Conservation (phyloP, 768 basidiomycete species). For the Lactifluus pinguis region DNA sequence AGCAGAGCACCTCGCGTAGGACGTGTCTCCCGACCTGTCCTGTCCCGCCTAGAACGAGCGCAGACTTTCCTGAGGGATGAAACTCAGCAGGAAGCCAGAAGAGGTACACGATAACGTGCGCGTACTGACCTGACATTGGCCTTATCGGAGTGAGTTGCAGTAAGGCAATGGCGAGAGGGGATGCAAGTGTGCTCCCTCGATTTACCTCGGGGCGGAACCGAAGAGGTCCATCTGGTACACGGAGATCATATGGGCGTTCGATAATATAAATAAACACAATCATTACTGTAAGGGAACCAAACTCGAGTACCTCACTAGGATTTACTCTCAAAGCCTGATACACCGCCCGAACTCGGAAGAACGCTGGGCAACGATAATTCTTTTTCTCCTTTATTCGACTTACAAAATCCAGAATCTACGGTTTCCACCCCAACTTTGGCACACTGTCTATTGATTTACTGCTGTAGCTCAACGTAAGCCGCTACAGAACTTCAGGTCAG, state of each 20-base stretch:
- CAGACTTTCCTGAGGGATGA: conserved; percentile 27
- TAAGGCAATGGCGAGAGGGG: not conserved
- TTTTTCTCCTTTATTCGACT: not conserved
- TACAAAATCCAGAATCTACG: not conserved
- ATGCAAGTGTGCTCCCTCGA: too few relatives aligned
- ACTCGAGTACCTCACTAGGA: too few relatives aligned
- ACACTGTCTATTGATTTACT: conserved; percentile 23
- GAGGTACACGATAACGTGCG: not conserved
- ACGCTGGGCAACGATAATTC: not conserved
- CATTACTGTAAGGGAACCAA: too few relatives aligned
- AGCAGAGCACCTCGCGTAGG: conserved; percentile 51
- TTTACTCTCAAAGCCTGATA: not conserved
- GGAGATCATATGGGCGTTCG: too few relatives aligned
- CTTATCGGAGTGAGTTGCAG: not conserved
- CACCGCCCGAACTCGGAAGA: too few relatives aligned
- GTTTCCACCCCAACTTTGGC: not conserved
- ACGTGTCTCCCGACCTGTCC: conserved; percentile 57
- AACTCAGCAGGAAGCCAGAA: not conserved
- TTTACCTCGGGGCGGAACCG: too few relatives aligned
- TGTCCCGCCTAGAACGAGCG: conserved; percentile 65
- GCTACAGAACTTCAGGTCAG: not conserved
- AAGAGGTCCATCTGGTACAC: too few relatives aligned
- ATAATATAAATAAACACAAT: too few relatives aligned
- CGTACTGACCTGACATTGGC: not conserved
- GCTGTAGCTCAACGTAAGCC: conserved; percentile 10